Evolutionary conservation across 768 basidiomycete genomes (phyloP).

Genomic region (Fomitopsis pulvina): DNA sequence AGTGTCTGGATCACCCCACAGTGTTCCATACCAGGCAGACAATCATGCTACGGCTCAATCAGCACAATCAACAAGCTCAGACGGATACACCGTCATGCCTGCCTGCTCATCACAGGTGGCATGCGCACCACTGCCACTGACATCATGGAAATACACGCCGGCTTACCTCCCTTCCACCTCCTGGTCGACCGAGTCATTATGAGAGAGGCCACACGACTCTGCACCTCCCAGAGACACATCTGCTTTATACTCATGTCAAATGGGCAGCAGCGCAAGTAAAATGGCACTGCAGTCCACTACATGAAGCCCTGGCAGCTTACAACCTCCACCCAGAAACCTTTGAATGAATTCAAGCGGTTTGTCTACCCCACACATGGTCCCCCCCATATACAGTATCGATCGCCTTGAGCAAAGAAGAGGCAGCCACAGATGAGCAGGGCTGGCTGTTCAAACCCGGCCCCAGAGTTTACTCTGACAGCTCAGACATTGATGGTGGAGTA

Average conservation of each 20-base stretch:
- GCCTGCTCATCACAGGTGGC: constrained; percentile 15
- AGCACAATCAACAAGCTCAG: constrained; percentile 8
- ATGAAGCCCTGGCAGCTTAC: constrained; percentile 16
- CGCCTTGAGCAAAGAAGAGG: too few relatives aligned
- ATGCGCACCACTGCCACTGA: constrained; percentile 19
- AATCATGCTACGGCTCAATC: not conserved
- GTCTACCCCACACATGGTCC: constrained; percentile 8
- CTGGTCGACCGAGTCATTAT: constrained; percentile 11
- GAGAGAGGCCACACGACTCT: constrained; percentile 10
- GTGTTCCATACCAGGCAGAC: not conserved
- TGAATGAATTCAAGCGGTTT: constrained; percentile 14
- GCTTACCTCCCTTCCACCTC: constrained; percentile 13
- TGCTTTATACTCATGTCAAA: constrained; percentile 5
- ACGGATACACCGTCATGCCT: constrained; percentile 17
- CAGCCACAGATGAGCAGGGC: constrained; percentile 5
- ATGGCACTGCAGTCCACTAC: constrained; percentile 16
- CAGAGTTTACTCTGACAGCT: constrained; percentile 25
- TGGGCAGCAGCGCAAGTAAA: constrained; percentile 9
- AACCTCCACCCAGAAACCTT: constrained; percentile 6
- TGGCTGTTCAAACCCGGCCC: not conserved
- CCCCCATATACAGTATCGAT: not conserved
- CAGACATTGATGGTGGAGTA: constrained; percentile 19
- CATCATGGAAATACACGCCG: constrained; percentile 14
- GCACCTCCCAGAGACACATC: constrained; percentile 17
- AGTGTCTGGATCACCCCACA: constrained; percentile 5